Conservation (phyloP, 805 yeast genomes). For the Saturnispora besseyi region DNA sequence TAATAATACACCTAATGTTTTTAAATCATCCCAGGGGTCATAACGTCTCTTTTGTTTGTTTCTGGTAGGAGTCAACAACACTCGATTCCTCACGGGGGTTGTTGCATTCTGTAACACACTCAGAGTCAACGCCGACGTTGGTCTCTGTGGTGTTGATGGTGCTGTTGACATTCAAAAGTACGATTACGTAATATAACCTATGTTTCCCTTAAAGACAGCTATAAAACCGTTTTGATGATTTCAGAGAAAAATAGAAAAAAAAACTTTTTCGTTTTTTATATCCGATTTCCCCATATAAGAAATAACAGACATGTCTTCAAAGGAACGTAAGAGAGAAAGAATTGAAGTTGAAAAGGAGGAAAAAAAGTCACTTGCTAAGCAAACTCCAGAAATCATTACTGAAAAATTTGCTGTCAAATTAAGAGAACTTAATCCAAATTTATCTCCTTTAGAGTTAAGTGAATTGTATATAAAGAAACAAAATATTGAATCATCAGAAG, state of each 20-base stretch:
- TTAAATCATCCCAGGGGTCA: slow-evolving; percentile 27
- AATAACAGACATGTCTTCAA: slow-evolving; percentile 34
- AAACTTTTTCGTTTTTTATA: not conserved
- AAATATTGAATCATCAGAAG: slow-evolving; percentile 54
- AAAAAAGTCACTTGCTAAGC: slow-evolving; percentile 46
- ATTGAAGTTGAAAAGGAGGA: slow-evolving; percentile 55
- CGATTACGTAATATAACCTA: not conserved
- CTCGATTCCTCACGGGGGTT: slow-evolving; percentile 24
- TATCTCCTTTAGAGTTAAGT: slow-evolving; percentile 66
- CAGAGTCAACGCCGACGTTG: slow-evolving; percentile 27
- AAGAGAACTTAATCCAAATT: slow-evolving; percentile 51
- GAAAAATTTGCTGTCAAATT: slow-evolving; percentile 58
- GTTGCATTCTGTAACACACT: slow-evolving; percentile 25
- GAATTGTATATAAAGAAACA: slow-evolving; percentile 49
- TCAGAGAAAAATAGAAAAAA: not conserved
- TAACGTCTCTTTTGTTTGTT: slow-evolving; percentile 20
- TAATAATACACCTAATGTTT: slow-evolving; percentile 25
- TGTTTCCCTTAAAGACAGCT: too few relatives aligned
- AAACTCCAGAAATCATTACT: slow-evolving; percentile 51
- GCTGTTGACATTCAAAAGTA: slow-evolving; percentile 3
- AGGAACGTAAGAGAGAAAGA: slow-evolving; percentile 55
- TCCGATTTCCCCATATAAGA: too few relatives aligned
- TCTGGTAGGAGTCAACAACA: slow-evolving; percentile 23
- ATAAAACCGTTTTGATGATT: not conserved
- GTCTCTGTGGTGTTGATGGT: slow-evolving; percentile 17